Percentiles rank a stretch among this genome's conserved stretches.
phyloP scores from a whole-genome alignment of 2,329 filamentous ascomycete genomes.

The Trichophyton schoenleinii region DNA sequence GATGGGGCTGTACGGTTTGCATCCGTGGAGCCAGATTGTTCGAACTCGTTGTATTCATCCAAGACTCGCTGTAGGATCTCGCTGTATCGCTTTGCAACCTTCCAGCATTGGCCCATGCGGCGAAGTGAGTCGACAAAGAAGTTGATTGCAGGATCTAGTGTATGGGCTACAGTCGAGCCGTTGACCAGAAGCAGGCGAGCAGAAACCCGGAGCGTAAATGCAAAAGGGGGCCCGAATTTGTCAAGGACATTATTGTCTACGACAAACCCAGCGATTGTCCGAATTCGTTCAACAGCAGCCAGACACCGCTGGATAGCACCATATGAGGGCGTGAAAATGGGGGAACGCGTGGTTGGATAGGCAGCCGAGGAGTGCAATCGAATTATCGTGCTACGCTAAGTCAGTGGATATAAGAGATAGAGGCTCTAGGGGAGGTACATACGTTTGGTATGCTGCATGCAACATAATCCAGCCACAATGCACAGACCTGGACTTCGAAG shows the following conservation, averaged over 20 bases:
- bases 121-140: conserved; percentile 72
- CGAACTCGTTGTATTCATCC: conserved; percentile 71
- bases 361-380: conserved; percentile 83
- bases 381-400: conserved; percentile 54
- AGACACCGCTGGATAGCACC: conserved; percentile 74
- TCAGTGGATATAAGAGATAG: not conserved
- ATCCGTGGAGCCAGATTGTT: conserved; percentile 41
- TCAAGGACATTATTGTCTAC: conserved; percentile 59
- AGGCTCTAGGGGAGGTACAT: conserved; percentile 21
- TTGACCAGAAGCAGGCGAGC: conserved; percentile 78
- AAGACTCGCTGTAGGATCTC: conserved; percentile 68
- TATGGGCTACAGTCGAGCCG: conserved; percentile 76
- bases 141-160: conserved; percentile 63
- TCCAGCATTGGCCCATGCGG: conserved; percentile 73
- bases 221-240: conserved; percentile 79
- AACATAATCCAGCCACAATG: conserved; percentile 85
- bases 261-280: conserved; percentile 65
- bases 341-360: conserved; percentile 77
- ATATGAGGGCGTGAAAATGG: conserved; percentile 80
- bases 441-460: conserved; percentile 79
- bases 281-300: conserved; percentile 69
- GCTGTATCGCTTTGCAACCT: conserved; percentile 71
- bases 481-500: conserved; percentile 51
- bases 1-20: conserved; percentile 62
- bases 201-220: conserved; percentile 85